Base-by-base conservation (phyloP, 1,284 basidiomycete species). In the Ceratobasidium sp. region DNA sequence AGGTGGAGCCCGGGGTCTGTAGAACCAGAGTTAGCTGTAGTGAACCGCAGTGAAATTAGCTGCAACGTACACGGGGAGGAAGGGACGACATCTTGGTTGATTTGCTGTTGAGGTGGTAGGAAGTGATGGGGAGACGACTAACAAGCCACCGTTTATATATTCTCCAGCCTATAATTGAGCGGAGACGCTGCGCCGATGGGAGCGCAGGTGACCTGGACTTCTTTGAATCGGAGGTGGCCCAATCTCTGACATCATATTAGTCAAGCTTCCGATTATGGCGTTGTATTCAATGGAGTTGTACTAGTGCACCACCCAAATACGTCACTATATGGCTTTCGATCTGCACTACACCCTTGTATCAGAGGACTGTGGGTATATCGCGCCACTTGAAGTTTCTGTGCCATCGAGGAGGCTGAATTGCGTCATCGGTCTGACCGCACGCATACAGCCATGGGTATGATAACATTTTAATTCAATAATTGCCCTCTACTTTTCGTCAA, bases 161-260 rank as follows among this genome's bases (percentile, higher is more conserved):
- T 21, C 16, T 12, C 34, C n/a, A n/a, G n/a, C n/a, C n/a, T n/a
- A n/a, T n/a, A n/a, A n/a, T n/a, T 21, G n/a, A 52, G 32, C 41
- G 14, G 14, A 50, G 46, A 23, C 12, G 23, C 28, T 46, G 32
- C 53, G 53, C 53, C 53, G 53, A 57, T 57, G 52, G n/a, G 53
- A 60, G 62, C 21, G 48, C 62, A 67, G 50, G n/a, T 67, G 62
- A 55, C 50, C 62, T 52, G n/a, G n/a, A n/a, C n/a, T n/a, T n/a
- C n/a, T n/a, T n/a, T n/a, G n/a, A n/a, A n/a, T n/a, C n/a, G n/a
- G n/a, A n/a, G n/a, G n/a, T n/a, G n/a, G n/a, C n/a, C 48, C 46
- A 36, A 45, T 32, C 62, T 36, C 23, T 67, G 62, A 55, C 62
- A 41, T 67, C 62, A 67, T 43, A 21, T 43, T 41, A 61, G 21